A percentile compares a stretch with the other conserved stretches of the same genome.
phyloP scores from a whole-genome alignment of 495 filamentous ascomycete genomes.

The Rostrohypoxylon terebratum region DNA sequence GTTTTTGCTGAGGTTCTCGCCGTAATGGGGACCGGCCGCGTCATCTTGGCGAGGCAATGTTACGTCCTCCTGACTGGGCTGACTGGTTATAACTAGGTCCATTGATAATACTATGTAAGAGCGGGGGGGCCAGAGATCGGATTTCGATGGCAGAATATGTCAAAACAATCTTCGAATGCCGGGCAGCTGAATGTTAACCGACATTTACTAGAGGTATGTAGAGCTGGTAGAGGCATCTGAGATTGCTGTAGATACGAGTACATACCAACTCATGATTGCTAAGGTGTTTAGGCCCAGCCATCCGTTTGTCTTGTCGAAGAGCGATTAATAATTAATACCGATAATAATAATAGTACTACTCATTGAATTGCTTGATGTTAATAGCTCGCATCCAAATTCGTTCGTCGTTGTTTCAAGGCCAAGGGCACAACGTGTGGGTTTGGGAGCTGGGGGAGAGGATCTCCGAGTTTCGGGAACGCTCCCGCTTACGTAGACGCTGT shows the following conservation, averaged over 20 bases:
- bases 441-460: conserved; percentile 10
- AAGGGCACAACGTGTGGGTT: conserved; percentile 19
- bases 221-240: not conserved
- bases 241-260: not conserved
- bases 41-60: conserved; percentile 35
- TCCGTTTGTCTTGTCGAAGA: not conserved
- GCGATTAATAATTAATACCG: not conserved
- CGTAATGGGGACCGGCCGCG: conserved; percentile 31
- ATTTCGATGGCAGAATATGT: conserved; percentile 13
- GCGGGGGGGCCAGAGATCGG: not conserved
- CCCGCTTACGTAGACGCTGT: conserved; percentile 35
- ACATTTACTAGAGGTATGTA: not conserved
- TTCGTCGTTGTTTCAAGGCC: conserved; percentile 34
- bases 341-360: not conserved
- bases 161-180: not conserved
- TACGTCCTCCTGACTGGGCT: conserved; percentile 17
- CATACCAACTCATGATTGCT: not conserved
- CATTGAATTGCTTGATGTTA: not conserved
- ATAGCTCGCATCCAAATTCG: not conserved
- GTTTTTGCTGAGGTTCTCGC: conserved; percentile 11
- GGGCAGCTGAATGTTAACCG: not conserved
- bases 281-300: not conserved
- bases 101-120: conserved; percentile 6
- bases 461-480: conserved; percentile 36
- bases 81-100: conserved; percentile 24